These are phyloP conservation scores for Ganoderma multipileum DNA, from an alignment of 1,284 basidiomycete species.

Conservation along the genomic window DNA sequence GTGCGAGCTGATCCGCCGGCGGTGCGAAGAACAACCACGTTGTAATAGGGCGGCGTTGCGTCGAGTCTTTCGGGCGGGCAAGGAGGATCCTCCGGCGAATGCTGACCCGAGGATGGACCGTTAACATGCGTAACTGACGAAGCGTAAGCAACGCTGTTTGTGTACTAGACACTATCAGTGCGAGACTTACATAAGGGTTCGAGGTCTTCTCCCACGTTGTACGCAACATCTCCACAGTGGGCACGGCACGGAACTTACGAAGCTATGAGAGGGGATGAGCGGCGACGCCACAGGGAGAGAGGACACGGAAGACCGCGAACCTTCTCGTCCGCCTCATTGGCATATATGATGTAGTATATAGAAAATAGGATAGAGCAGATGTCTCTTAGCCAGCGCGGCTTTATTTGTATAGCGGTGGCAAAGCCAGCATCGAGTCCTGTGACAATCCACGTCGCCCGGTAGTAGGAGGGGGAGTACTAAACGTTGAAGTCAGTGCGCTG, in stretches of 20 bases:
- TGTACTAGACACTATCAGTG: slow-evolving; percentile 16
- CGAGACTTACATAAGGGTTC: slow-evolving; percentile 82
- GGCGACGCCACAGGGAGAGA: neutral
- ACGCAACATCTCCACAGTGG: slow-evolving; percentile 95
- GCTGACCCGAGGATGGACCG: slow-evolving; percentile 64
- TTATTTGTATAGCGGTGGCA: slow-evolving; percentile 92
- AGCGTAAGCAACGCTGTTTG: slow-evolving; percentile 16
- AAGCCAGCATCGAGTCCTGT: slow-evolving; percentile 98
- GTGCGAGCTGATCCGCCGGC: slow-evolving; percentile 69
- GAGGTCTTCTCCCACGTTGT: slow-evolving; percentile 96
- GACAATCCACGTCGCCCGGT: slow-evolving; percentile 95
- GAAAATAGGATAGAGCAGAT: slow-evolving; percentile 87
- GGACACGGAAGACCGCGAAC: slow-evolving; percentile 45
- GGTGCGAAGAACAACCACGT: slow-evolving; percentile 87
- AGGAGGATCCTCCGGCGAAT: slow-evolving; percentile 82
- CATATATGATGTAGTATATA: slow-evolving; percentile 92
- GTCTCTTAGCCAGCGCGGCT: slow-evolving; percentile 92
- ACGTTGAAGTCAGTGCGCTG: neutral
- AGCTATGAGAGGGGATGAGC: slow-evolving; percentile 57
- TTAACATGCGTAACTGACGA: slow-evolving; percentile 71
- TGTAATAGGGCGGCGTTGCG: slow-evolving; percentile 82
- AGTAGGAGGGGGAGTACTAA: slow-evolving; percentile 92
- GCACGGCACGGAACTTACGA: slow-evolving; percentile 88
- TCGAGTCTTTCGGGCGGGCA: slow-evolving; percentile 79
- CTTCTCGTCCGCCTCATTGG: slow-evolving; percentile 94